A percentile compares a stretch with the other conserved stretches of the same genome.
Conservation (phyloP, 2,329 filamentous ascomycete genomes). For the Phyllosticta paracitricarpa region DNA sequence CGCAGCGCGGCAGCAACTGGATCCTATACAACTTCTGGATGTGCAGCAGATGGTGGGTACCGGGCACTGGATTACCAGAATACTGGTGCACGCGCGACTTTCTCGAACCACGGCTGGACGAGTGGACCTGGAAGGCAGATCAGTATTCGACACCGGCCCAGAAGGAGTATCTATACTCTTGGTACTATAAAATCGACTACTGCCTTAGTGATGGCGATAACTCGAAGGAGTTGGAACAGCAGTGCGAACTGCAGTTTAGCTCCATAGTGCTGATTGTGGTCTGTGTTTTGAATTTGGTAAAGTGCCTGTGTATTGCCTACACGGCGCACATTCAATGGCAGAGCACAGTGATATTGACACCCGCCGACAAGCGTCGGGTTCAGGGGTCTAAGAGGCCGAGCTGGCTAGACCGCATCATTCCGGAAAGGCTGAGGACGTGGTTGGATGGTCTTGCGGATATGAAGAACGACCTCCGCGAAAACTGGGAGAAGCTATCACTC, state of each 20-base stretch:
- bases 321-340: background rate
- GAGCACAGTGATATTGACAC: background rate
- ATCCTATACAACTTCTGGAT: background rate
- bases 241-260: background rate
- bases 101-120: background rate
- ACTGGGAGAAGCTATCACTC: background rate
- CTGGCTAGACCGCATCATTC: background rate
- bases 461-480: background rate
- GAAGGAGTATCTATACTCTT: background rate
- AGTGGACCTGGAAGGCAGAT: background rate
- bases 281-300: background rate
- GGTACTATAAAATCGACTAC: background rate
- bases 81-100: background rate
- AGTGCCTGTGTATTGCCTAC: background rate
- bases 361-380: background rate
- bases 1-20: background rate
- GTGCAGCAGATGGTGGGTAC: background rate
- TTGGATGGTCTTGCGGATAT: background rate
- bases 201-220: background rate
- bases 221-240: background rate
- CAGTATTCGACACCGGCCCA: background rate
- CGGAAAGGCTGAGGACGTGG: background rate
- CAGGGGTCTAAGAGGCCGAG: background rate
- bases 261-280: background rate
- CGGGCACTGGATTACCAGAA: background rate